These are phyloP conservation scores for Thuja plicata DNA, from an alignment of 83 land plant genomes.

Conservation along the genomic window DNA sequence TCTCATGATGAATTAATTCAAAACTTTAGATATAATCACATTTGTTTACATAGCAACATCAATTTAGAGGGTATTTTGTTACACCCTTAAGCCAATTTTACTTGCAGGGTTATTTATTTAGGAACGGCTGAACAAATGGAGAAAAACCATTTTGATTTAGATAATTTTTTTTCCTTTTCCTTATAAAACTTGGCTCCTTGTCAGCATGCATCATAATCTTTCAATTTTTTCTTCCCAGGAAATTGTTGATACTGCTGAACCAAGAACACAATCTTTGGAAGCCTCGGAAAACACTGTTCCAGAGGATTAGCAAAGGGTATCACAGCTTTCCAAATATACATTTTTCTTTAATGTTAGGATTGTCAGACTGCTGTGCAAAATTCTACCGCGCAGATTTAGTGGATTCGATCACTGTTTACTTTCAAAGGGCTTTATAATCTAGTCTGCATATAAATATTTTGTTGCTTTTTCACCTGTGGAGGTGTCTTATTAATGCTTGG, in stretches of 20 bases:
- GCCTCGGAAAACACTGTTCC: background rate
- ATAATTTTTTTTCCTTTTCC: background rate
- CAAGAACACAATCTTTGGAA: background rate
- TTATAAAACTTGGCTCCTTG: background rate
- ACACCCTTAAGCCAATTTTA: background rate
- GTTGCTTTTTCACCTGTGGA: background rate
- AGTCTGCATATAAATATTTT: background rate
- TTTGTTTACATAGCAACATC: background rate
- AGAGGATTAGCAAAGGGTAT: slow-evolving; percentile 6
- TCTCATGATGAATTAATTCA: background rate
- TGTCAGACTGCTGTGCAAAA: background rate
- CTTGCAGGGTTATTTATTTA: background rate
- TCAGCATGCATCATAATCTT: background rate
- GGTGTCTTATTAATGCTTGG: background rate
- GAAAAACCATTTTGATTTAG: background rate
- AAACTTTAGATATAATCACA: background rate
- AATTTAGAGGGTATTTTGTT: background rate
- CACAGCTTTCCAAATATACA: background rate
- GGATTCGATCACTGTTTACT: background rate
- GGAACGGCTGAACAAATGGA: background rate
- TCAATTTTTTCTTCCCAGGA: background rate
- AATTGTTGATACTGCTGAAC: background rate
- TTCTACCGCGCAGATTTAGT: background rate
- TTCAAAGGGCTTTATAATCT: background rate
- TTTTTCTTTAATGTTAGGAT: background rate